Conservation (phyloP, 2,329 filamentous ascomycete genomes). For the Fusarium cyanostomum region DNA sequence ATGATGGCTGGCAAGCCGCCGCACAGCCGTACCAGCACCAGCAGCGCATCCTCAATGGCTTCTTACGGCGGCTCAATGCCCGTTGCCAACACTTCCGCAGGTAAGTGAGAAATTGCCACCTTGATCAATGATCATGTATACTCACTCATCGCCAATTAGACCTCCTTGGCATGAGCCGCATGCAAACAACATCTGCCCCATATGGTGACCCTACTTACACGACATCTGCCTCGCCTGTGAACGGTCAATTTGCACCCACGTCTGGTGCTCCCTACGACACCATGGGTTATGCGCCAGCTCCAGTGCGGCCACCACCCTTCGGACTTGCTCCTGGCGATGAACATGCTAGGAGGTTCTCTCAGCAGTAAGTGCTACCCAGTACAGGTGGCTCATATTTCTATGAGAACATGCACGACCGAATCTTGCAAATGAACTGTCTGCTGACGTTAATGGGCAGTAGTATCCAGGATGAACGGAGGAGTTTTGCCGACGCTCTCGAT, state of each 20-base stretch:
- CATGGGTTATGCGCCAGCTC: conserved; percentile 76
- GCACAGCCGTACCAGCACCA: conserved; percentile 64
- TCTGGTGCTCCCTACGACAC: conserved; percentile 78
- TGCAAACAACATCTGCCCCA: conserved; percentile 68
- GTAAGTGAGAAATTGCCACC: conserved; percentile 51
- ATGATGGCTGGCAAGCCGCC: conserved; percentile 59
- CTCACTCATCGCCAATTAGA: conserved; percentile 79
- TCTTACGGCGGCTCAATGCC: conserved; percentile 77
- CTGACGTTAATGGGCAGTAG: conserved; percentile 36
- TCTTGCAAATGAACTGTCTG: background rate
- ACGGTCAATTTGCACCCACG: conserved; percentile 68
- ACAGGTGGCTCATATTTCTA: background rate
- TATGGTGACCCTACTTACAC: conserved; percentile 77
- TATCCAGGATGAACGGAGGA: conserved; percentile 64
- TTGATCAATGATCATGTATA: conserved; percentile 43
- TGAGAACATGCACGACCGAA: background rate
- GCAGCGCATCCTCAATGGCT: conserved; percentile 68
- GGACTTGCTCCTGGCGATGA: conserved; percentile 67
- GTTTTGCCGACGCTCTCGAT: conserved; percentile 89
- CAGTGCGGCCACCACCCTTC: conserved; percentile 66
- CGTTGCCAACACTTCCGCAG: conserved; percentile 77
- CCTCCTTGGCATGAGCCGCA: conserved; percentile 73
- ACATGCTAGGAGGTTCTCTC: conserved; percentile 75
- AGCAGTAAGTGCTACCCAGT: conserved; percentile 75
- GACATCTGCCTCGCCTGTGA: conserved; percentile 72